Evolutionary conservation across 2,329 filamentous ascomycete species (phyloP).

Genomic region (Simplicillium aogashimaense): DNA sequence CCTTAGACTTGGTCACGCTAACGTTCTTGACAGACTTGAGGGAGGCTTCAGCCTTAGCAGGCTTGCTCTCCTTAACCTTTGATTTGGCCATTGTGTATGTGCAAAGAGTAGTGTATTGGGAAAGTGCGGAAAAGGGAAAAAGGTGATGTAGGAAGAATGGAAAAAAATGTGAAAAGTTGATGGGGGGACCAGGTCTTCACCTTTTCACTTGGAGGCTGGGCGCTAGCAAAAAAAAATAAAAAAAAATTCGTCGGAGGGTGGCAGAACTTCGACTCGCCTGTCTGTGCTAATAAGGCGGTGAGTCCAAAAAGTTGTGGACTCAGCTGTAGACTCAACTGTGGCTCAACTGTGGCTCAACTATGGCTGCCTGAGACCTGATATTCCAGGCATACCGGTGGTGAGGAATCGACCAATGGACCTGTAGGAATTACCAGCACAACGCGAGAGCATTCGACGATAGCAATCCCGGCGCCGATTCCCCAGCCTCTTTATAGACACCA

Average conservation of each 20-base stretch:
- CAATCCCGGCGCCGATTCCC: too few species aligned
- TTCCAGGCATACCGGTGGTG: background rate
- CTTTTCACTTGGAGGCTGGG: constrained; percentile 16
- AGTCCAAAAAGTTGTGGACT: background rate
- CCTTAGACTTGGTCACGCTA: constrained; percentile 56
- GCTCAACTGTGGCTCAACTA: background rate
- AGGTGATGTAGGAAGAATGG: constrained; percentile 9
- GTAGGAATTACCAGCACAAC: too few species aligned
- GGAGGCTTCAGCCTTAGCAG: constrained; percentile 39
- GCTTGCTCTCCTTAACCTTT: constrained; percentile 47
- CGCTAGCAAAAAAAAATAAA: constrained; percentile 8
- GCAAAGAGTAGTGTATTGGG: constrained; percentile 8
- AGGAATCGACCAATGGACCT: too few species aligned
- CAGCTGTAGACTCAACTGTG: background rate
- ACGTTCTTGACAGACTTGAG: constrained; percentile 52
- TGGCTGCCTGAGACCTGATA: constrained; percentile 2
- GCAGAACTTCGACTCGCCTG: too few species aligned
- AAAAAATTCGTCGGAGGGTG: background rate
- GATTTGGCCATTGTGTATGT: constrained; percentile 52
- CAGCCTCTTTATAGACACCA: too few species aligned
- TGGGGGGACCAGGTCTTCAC: background rate
- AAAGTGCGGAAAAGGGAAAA: constrained; percentile 8
- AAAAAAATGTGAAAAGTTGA: constrained; percentile 6
- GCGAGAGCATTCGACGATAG: too few species aligned
- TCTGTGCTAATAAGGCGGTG: too few species aligned